Conservation (phyloP, 1,284 basidiomycete species). For the Xanthoconium separans region DNA sequence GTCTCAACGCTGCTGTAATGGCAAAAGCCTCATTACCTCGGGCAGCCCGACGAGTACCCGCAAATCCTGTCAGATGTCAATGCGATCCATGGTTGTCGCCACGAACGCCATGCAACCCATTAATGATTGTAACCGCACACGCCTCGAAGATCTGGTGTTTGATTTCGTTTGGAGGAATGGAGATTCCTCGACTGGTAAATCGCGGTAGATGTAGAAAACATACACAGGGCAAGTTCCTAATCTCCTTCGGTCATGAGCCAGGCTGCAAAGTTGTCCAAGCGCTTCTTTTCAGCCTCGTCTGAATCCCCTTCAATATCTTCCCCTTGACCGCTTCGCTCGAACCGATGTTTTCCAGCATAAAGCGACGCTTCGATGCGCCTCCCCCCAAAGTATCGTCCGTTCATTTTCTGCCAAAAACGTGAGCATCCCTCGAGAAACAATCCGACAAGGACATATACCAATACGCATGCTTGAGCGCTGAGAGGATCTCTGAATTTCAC, state of each 20-base stretch:
- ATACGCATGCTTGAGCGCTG: conserved; percentile 86
- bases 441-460: conserved; percentile 50
- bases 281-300: conserved; percentile 76
- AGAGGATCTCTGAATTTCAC: conserved; percentile 91
- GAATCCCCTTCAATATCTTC: conserved; percentile 61
- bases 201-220: neutral
- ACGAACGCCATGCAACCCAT: too few relatives aligned
- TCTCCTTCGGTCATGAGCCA: conserved; percentile 84
- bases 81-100: too few relatives aligned
- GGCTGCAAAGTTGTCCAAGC: conserved; percentile 83
- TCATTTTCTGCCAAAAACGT: conserved; percentile 77
- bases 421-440: neutral
- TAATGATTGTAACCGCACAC: too few relatives aligned
- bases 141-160: too few relatives aligned
- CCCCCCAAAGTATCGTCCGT: conserved; percentile 90
- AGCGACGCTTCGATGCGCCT: conserved; percentile 80
- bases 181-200: neutral
- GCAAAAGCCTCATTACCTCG: too few relatives aligned
- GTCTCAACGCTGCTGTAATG: too few relatives aligned
- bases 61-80: too few relatives aligned
- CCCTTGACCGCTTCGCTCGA: conserved; percentile 67
- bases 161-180: neutral
- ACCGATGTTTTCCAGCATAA: conserved; percentile 80
- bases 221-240: conserved; percentile 27
- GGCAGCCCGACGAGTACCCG: too few relatives aligned